phyloP scores from a whole-genome alignment of 2,329 filamentous ascomycete species.

The Scedosporium aurantiacum region DNA sequence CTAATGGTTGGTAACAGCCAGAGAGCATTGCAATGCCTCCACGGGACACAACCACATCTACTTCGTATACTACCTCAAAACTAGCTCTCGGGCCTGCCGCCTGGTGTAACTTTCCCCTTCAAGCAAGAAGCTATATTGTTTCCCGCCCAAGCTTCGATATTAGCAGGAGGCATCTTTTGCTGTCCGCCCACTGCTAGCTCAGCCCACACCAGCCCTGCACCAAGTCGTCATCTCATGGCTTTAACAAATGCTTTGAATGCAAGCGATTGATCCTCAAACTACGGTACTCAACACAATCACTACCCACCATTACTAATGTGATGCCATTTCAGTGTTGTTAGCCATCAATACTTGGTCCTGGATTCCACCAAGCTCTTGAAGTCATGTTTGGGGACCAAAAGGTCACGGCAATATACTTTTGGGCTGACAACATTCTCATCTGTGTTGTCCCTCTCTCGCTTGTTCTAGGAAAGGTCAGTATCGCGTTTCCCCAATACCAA shows the following conservation, averaged over 20 bases:
- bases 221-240: constrained; percentile 55
- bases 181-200: constrained; percentile 58
- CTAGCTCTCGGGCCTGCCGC: constrained; percentile 18
- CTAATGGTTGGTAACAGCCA: constrained; percentile 61
- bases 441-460: constrained; percentile 65
- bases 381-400: constrained; percentile 67
- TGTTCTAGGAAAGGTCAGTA: constrained; percentile 55
- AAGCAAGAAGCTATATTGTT: constrained; percentile 35
- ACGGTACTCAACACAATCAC: constrained; percentile 24
- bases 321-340: constrained; percentile 75
- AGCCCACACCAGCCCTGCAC: constrained; percentile 63
- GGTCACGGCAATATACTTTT: constrained; percentile 64
- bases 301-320: constrained; percentile 64
- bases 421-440: constrained; percentile 69
- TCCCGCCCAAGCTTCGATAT: constrained; percentile 32
- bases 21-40: constrained; percentile 72
- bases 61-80: constrained; percentile 24
- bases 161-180: constrained; percentile 28
- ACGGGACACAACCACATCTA: constrained; percentile 47
- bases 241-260: constrained; percentile 26
- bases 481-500: constrained; percentile 40
- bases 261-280: constrained; percentile 7
- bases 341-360: constrained; percentile 65
- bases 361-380: constrained; percentile 65
- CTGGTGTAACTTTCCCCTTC: constrained; percentile 39